phyloP scores from a whole-genome alignment of 2,329 filamentous ascomycete species.

The Bimuria novae-zelandiae region DNA sequence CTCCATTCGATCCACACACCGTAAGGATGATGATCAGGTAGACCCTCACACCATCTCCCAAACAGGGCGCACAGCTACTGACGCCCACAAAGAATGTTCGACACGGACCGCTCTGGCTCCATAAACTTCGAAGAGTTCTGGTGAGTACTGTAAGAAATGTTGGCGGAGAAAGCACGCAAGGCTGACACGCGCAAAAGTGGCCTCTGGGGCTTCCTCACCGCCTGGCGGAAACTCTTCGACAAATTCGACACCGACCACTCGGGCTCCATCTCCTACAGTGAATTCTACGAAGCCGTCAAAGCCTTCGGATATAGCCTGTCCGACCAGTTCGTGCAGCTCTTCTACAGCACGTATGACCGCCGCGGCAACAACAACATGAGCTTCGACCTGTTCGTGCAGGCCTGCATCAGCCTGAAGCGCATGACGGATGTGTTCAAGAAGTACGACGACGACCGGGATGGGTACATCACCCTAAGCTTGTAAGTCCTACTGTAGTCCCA shows the following conservation, averaged over 20 bases:
- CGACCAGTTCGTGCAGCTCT: constrained; percentile 77
- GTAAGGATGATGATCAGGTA: constrained; percentile 93
- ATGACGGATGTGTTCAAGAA: constrained; percentile 99
- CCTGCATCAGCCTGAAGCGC: constrained; percentile 92
- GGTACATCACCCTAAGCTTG: constrained; percentile 69
- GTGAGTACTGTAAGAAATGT: constrained; percentile 42
- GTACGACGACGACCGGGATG: constrained; percentile 95
- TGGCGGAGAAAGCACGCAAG: too few species aligned
- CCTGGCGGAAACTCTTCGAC: constrained; percentile 93
- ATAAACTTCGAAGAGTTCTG: constrained; percentile 97
- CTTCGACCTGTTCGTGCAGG: constrained; percentile 97
- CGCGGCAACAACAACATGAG: constrained; percentile 53
- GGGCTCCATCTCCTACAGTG: constrained; percentile 82
- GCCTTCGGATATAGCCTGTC: constrained; percentile 92
- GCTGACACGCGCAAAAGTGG: constrained; percentile 55
- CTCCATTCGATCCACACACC: constrained; percentile 88
- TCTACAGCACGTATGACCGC: constrained; percentile 85
- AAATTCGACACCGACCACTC: constrained; percentile 87
- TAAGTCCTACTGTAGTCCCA: constrained; percentile 52
- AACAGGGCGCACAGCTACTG: not conserved
- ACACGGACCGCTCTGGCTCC: constrained; percentile 83
- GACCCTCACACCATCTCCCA: not conserved
- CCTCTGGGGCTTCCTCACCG: constrained; percentile 92
- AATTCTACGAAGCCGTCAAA: constrained; percentile 88
- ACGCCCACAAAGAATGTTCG: constrained; percentile 74